Percentiles rank a stretch among this genome's conserved stretches.
Evolutionary conservation across 192 early-diverging fungal species (phyloP).

Genomic region (Linderina pennispora): DNA sequence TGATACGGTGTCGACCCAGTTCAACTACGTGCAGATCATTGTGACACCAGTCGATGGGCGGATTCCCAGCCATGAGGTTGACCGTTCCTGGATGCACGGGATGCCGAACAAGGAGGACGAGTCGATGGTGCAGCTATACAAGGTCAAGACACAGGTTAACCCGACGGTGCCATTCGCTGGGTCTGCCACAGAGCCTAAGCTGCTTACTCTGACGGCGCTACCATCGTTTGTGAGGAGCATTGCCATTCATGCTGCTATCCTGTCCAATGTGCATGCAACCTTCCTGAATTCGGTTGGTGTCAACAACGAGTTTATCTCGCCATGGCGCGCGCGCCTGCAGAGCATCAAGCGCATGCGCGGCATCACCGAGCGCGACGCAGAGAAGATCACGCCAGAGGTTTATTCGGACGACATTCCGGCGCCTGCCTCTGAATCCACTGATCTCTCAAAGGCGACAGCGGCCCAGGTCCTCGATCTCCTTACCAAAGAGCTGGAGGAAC

Average conservation of each 20-base stretch:
- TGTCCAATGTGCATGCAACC: slow-evolving; percentile 79
- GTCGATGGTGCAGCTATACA: slow-evolving; percentile 44
- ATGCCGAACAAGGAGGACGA: slow-evolving; percentile 1
- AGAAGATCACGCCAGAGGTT: no score
- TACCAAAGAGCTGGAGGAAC: slow-evolving; percentile 24
- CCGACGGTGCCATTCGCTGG: slow-evolving; percentile 78
- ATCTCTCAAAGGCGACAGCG: slow-evolving; percentile 1
- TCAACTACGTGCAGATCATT: slow-evolving; percentile 94
- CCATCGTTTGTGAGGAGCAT: slow-evolving; percentile 77
- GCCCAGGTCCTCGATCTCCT: slow-evolving; percentile 36
- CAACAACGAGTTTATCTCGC: slow-evolving; percentile 74
- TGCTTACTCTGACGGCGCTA: slow-evolving; percentile 71
- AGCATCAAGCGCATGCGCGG: slow-evolving; percentile 77
- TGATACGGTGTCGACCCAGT: slow-evolving; percentile 88
- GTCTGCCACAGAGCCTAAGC: slow-evolving; percentile 72
- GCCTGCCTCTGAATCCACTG: not conserved
- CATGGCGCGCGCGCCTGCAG: slow-evolving; percentile 81
- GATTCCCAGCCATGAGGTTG: slow-evolving; percentile 52
- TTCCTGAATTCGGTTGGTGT: slow-evolving; percentile 53
- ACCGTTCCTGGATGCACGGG: slow-evolving; percentile 26
- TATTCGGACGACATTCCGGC: no score
- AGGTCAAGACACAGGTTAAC: slow-evolving; percentile 61
- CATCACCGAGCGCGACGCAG: slow-evolving; percentile 13
- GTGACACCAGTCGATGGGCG: slow-evolving; percentile 78
- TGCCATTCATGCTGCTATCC: slow-evolving; percentile 83